Percentiles rank a stretch among this genome's conserved stretches.
These are phyloP conservation scores for Graphilbum sp. DNA, from an alignment of 2,329 filamentous ascomycete genomes.

Conservation along the genomic window DNA sequence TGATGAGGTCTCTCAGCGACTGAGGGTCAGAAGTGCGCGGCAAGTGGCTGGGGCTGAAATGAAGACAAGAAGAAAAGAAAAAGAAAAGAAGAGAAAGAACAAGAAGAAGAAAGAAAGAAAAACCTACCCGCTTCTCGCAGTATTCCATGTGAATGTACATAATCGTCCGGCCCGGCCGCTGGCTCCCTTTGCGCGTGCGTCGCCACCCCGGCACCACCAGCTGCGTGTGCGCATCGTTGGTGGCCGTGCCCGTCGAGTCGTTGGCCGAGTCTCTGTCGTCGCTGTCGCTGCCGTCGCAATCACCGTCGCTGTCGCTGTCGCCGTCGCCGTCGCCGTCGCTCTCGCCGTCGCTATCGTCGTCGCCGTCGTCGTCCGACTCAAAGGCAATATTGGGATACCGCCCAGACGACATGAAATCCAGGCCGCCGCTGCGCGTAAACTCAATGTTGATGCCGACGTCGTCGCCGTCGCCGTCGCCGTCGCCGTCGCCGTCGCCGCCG, in stretches of 20 bases:
- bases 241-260: slow-evolving; percentile 8
- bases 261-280: slow-evolving; percentile 12
- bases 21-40: slow-evolving; percentile 16
- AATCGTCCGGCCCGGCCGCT: slow-evolving; percentile 48
- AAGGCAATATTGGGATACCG: slow-evolving; percentile 66
- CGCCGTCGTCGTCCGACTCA: slow-evolving; percentile 30
- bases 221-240: slow-evolving; percentile 4
- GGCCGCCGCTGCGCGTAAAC: slow-evolving; percentile 56
- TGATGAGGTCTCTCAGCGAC: slow-evolving; percentile 80
- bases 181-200: slow-evolving; percentile 17
- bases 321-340: slow-evolving; percentile 24
- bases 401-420: slow-evolving; percentile 88
- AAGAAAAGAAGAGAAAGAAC: background rate
- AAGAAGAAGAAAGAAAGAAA: background rate
- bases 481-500: background rate
- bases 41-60: no score
- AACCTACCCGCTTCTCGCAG: slow-evolving; percentile 66
- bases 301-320: slow-evolving; percentile 28
- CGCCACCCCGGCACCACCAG: slow-evolving; percentile 1
- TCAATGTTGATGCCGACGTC: slow-evolving; percentile 27
- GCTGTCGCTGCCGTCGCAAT: slow-evolving; percentile 21
- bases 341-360: slow-evolving; percentile 19
- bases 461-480: background rate
- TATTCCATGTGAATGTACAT: slow-evolving; percentile 99
- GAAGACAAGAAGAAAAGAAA: no score